Percentiles rank a stretch among this genome's conserved stretches.
Conservation (phyloP, 441 rosid genomes). For the Pelargonium fulgidum region DNA sequence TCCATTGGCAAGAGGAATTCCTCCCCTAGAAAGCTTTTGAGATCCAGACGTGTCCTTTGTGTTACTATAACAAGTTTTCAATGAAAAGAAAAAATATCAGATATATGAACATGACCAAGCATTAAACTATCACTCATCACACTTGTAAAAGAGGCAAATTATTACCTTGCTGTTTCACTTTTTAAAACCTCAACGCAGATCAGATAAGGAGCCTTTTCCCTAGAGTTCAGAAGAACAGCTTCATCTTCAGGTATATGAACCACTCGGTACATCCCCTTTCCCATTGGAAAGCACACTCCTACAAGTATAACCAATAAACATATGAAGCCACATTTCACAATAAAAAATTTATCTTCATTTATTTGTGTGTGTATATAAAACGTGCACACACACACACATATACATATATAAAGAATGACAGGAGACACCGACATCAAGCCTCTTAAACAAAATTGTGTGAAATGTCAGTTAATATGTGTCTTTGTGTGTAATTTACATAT, state of each 20-base stretch:
- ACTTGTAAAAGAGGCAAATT: background rate
- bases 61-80: slow-evolving; percentile 40
- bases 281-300: slow-evolving; percentile 99
- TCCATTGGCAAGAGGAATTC: slow-evolving; percentile 96
- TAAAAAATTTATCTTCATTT: slow-evolving; percentile 2
- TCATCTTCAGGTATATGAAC: slow-evolving; percentile 98
- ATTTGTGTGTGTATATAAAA: too few relatives aligned
- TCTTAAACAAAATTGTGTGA: background rate
- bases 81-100: slow-evolving; percentile 18
- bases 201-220: slow-evolving; percentile 98
- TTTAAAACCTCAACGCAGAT: slow-evolving; percentile 86
- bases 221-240: slow-evolving; percentile 91
- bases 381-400: background rate
- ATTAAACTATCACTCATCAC: background rate
- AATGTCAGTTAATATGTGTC: background rate
- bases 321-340: slow-evolving; percentile 12
- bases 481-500: too few relatives aligned
- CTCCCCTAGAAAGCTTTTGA: slow-evolving; percentile 91
- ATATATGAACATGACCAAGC: slow-evolving; percentile 8
- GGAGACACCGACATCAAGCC: background rate
- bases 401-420: background rate
- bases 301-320: slow-evolving; percentile 26
- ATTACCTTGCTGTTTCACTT: slow-evolving; percentile 72
- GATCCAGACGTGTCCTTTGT: slow-evolving; percentile 59
- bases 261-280: slow-evolving; percentile 88